Base-by-base conservation (phyloP, 140 eudicot genomes). In the Anethum foeniculum region DNA sequence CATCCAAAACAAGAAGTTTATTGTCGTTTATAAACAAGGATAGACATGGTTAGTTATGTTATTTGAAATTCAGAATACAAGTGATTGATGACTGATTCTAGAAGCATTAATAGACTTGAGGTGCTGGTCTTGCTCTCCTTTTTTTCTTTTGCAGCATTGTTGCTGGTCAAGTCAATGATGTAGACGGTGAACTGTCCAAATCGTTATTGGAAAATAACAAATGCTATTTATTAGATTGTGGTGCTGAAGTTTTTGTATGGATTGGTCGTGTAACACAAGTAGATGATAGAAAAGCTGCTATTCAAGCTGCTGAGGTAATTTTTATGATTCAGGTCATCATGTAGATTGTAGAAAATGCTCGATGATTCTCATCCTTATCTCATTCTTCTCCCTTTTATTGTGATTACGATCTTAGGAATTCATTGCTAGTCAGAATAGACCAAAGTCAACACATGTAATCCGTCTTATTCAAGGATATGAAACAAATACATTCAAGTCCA, bases 231-330 rank as follows among this genome's bases (percentile, higher is more conserved):
- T 85, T 93, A 88, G 98, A 96, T 84, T 93, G 99, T 86, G 99
- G 99, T 77, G 83, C 92, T 78, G 98, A 96, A 85, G 91, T 96
- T 41, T 96, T 86, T 86, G 90, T 96, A 75, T 96, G 99, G 99
- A 89, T 96, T 71, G 98, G 99, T 58, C 92, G 99, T 75, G 98
- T 88, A 34, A 93, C 98, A 73, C 98, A 93, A 86, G 88, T 96
- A 82, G 99, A 96, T n/a, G 98, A 96, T 43, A 88, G 98, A 86
- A 96, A 96, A 88, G 86, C 90, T 78, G 98, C 96, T 71, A 86
- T 87, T 84, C 97, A 90, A 87, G 88, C 94, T 84, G 98, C 98
- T 62, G 99, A 96, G 98, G 99, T 96, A 84, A 41, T 62, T 34
- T 34, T 46, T 64, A 34, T 54, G 8, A 49, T 64, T 49, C 54